These are phyloP conservation scores for Dryas octopetala DNA, from an alignment of 306 rosid genomes.

Conservation along the genomic window DNA sequence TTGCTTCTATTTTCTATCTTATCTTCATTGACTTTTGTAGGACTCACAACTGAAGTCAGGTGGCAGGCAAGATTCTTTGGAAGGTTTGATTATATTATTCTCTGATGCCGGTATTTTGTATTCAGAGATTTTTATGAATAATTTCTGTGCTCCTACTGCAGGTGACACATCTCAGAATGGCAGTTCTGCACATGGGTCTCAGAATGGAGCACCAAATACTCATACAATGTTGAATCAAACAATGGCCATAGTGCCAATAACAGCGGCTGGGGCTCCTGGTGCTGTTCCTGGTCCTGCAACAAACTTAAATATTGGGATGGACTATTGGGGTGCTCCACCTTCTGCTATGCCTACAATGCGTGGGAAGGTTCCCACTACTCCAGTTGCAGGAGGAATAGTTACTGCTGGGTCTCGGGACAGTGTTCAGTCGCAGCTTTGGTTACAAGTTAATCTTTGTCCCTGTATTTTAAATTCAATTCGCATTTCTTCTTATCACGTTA, in stretches of 20 bases:
- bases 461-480: constrained; percentile 7
- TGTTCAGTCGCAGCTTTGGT: constrained; percentile 86
- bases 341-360: constrained; percentile 58
- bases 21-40: constrained; percentile 44
- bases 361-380: constrained; percentile 80
- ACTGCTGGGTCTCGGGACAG: constrained; percentile 80
- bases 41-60: constrained; percentile 83
- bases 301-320: constrained; percentile 96
- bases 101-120: constrained; percentile 26
- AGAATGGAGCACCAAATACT: constrained; percentile 72
- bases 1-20: constrained; percentile 15
- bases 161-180: constrained; percentile 89
- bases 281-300: constrained; percentile 86
- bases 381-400: constrained; percentile 75
- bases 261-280: constrained; percentile 70
- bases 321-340: constrained; percentile 88
- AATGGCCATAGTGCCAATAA: constrained; percentile 58
- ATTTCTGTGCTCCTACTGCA: constrained; percentile 34
- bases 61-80: constrained; percentile 75
- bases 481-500: background rate
- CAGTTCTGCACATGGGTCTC: constrained; percentile 59
- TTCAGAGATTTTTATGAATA: constrained; percentile 21
- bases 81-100: constrained; percentile 58
- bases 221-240: constrained; percentile 67
- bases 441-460: constrained; percentile 56